A percentile compares a stretch with the other conserved stretches of the same genome.
Conservation (phyloP, 2,329 filamentous ascomycete genomes). For the Xylaria sp. region DNA sequence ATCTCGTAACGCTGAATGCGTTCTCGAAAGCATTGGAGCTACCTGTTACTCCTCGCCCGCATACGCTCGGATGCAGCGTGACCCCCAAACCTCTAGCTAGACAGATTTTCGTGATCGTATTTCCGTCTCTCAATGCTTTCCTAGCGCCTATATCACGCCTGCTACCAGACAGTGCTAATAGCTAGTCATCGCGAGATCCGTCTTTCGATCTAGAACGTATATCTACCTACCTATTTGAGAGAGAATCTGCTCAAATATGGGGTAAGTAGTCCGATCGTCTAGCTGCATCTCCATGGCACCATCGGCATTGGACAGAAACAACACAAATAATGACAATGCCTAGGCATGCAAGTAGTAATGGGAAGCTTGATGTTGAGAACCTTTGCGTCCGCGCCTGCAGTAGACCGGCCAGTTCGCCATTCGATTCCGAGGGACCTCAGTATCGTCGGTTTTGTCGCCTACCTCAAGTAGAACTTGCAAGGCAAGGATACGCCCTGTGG, state of each 20-base stretch:
- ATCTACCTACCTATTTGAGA: neutral
- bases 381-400: neutral
- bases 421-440: neutral
- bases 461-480: neutral
- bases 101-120: neutral
- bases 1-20: neutral
- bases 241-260: slow-evolving; percentile 1
- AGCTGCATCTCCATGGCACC: neutral
- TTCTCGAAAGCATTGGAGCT: neutral
- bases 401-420: neutral
- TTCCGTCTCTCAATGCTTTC: neutral
- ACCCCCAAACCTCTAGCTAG: neutral
- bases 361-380: neutral
- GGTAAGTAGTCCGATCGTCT: neutral
- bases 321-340: neutral
- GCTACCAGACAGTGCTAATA: neutral
- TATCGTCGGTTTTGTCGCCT: neutral
- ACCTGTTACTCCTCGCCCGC: neutral
- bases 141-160: neutral
- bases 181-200: neutral
- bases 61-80: neutral
- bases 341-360: neutral
- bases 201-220: neutral
- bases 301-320: neutral
- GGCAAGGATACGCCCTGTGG: neutral